A percentile compares a stretch with the other conserved stretches of the same genome.
phyloP scores from a whole-genome alignment of 805 yeast genomes.

The Candida multigemmis region DNA sequence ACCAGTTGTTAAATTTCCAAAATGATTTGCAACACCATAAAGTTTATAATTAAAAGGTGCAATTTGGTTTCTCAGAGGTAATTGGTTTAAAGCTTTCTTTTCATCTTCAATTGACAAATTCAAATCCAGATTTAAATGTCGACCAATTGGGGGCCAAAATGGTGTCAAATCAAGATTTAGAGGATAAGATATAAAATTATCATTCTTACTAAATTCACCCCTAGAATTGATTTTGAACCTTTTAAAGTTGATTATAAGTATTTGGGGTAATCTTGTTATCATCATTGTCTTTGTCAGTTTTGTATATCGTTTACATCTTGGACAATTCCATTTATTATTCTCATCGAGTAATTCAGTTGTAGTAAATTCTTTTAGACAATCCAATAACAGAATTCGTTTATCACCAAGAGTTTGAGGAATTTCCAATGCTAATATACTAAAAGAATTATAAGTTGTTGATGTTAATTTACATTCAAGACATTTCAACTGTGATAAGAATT shows the following conservation, averaged over 20 bases:
- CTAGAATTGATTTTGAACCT: conserved; percentile 51
- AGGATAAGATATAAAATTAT: conserved; percentile 63
- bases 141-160: conserved; percentile 59
- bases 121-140: conserved; percentile 10
- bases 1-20: conserved; percentile 75
- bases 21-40: conserved; percentile 78
- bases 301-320: conserved; percentile 56
- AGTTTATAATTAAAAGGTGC: conserved; percentile 76
- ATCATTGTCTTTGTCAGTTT: conserved; percentile 59
- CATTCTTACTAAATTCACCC: conserved; percentile 46
- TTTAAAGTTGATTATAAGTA: conserved; percentile 77
- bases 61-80: conserved; percentile 61
- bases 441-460: conserved; percentile 81
- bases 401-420: conserved; percentile 43
- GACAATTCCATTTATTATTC: conserved; percentile 81
- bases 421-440: conserved; percentile 72
- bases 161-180: conserved; percentile 52
- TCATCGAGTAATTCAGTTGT: conserved; percentile 66
- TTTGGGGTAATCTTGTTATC: conserved; percentile 71
- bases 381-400: conserved; percentile 31
- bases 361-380: conserved; percentile 72
- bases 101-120: conserved; percentile 32
- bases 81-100: conserved; percentile 32
- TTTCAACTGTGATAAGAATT: conserved; percentile 66
- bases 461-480: conserved; percentile 68